Evolutionary conservation across 768 basidiomycete genomes (phyloP).

Genomic region (Atractiella rhizophila): DNA sequence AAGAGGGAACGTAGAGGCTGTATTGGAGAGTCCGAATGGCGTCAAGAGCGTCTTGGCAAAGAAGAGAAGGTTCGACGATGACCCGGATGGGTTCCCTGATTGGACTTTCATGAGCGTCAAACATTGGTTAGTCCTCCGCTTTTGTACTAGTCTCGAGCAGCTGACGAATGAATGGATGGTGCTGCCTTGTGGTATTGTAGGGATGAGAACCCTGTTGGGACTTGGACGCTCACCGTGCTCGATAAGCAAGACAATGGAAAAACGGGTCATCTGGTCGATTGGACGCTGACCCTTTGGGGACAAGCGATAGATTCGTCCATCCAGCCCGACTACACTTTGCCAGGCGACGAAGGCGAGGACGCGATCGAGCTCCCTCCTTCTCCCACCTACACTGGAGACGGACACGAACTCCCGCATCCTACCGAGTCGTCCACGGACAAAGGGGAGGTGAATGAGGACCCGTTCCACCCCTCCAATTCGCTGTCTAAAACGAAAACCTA

Average conservation of each 20-base stretch:
- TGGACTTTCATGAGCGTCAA: conserved; percentile 99
- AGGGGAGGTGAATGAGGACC: background rate
- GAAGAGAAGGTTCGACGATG: conserved; percentile 38
- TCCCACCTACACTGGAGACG: conserved; percentile 1
- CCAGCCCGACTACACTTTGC: conserved; percentile 23
- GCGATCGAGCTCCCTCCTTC: conserved; percentile 5
- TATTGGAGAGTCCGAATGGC: conserved; percentile 58
- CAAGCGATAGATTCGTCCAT: conserved; percentile 46
- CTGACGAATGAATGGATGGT: background rate
- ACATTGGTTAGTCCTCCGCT: conserved; percentile 46
- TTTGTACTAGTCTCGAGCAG: background rate
- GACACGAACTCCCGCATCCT: background rate
- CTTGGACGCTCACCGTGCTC: conserved; percentile 66
- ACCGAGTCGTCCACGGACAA: background rate
- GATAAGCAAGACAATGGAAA: conserved; percentile 36
- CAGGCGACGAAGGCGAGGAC: conserved; percentile 2
- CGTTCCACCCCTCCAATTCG: conserved; percentile 6
- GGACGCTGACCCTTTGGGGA: conserved; percentile 85
- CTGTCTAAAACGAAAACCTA: conserved; percentile 34
- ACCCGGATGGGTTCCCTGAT: conserved; percentile 48
- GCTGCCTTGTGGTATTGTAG: conserved; percentile 28
- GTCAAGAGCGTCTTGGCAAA: conserved; percentile 62
- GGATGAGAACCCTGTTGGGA: conserved; percentile 75
- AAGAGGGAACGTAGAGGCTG: conserved; percentile 81
- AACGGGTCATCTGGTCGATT: conserved; percentile 51